A percentile compares a stretch with the other conserved stretches of the same genome.
phyloP scores from a whole-genome alignment of 164 flowering plant species.

The Magnolia changhungtana region DNA sequence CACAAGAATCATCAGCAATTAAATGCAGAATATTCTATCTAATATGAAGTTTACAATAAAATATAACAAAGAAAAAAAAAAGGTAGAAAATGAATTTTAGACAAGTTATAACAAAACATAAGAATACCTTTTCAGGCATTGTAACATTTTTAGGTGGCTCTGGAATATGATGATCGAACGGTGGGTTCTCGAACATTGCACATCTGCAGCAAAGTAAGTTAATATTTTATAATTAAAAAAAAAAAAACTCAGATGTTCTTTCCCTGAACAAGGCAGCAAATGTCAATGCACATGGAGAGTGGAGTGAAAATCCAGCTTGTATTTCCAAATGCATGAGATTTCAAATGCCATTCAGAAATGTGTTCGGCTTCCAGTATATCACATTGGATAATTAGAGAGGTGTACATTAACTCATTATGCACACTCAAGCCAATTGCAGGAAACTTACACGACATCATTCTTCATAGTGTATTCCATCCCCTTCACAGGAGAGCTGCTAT shows the following conservation, averaged over 20 bases:
- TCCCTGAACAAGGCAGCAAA: neutral
- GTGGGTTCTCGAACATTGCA: slow-evolving; percentile 20
- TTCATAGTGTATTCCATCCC: neutral
- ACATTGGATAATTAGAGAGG: too few relatives aligned
- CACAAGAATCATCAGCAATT: neutral
- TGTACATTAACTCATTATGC: neutral
- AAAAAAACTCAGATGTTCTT: neutral
- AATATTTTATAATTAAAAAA: neutral
- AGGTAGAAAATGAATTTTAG: neutral
- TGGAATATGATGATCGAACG: slow-evolving; percentile 15
- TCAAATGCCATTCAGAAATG: neutral
- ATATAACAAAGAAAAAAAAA: neutral
- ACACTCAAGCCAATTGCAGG: neutral
- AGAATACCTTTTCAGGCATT: slow-evolving; percentile 20
- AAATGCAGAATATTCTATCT: neutral
- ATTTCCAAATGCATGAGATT: neutral
- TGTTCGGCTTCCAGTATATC: neutral
- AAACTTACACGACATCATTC: slow-evolving; percentile 14
- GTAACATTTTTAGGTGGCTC: slow-evolving; percentile 16
- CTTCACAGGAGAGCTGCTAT: neutral
- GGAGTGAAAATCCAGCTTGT: neutral
- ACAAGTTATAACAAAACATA: too few relatives aligned
- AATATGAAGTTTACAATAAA: neutral
- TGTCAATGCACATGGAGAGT: neutral
- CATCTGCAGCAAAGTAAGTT: slow-evolving; percentile 18